phyloP scores from a whole-genome alignment of 495 filamentous ascomycete species.

The Penicillium parvum region DNA sequence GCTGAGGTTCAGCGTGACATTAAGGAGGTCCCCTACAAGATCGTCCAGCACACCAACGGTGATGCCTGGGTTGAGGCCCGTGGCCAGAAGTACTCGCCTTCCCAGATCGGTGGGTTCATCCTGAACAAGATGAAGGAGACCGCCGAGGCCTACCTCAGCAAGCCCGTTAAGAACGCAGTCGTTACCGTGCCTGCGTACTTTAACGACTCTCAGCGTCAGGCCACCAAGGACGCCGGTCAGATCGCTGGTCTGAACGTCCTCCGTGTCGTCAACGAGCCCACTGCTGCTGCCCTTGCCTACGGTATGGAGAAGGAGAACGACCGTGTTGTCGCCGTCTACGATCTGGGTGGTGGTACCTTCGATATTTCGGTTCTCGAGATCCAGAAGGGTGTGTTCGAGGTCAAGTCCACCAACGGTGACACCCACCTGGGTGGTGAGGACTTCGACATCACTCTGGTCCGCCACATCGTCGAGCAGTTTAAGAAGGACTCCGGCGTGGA shows the following conservation, averaged over 20 bases:
- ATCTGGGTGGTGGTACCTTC: slow-evolving; percentile 97
- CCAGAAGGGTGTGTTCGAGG: slow-evolving; percentile 96
- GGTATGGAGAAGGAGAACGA: slow-evolving; percentile 92
- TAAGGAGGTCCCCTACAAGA: slow-evolving; percentile 98
- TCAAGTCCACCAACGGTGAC: slow-evolving; percentile 98
- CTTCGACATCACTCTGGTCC: slow-evolving; percentile 95
- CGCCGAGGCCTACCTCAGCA: slow-evolving; percentile 84
- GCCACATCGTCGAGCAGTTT: slow-evolving; percentile 91
- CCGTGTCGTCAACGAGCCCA: slow-evolving; percentile 96
- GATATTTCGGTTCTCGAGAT: slow-evolving; percentile 98
- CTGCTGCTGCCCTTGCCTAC: slow-evolving; percentile 90
- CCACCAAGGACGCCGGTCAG: slow-evolving; percentile 96
- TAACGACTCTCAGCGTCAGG: slow-evolving; percentile 96
- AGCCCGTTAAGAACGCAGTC: slow-evolving; percentile 87
- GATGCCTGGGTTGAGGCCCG: slow-evolving; percentile 97
- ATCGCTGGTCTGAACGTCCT: slow-evolving; percentile 94
- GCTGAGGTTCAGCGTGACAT: slow-evolving; percentile 95
- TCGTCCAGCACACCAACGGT: slow-evolving; percentile 95
- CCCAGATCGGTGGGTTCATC: slow-evolving; percentile 95
- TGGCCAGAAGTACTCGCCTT: slow-evolving; percentile 95
- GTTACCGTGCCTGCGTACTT: slow-evolving; percentile 97
- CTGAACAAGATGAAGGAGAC: slow-evolving; percentile 99
- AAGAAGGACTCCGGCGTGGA: slow-evolving; percentile 94
- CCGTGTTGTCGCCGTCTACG: slow-evolving; percentile 90
- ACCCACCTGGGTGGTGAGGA: slow-evolving; percentile 98